Evolutionary conservation across 805 yeast species (phyloP), one percentile per base, ranked within the genome.

Genomic region (Suhomyces kilbournensis): DNA sequence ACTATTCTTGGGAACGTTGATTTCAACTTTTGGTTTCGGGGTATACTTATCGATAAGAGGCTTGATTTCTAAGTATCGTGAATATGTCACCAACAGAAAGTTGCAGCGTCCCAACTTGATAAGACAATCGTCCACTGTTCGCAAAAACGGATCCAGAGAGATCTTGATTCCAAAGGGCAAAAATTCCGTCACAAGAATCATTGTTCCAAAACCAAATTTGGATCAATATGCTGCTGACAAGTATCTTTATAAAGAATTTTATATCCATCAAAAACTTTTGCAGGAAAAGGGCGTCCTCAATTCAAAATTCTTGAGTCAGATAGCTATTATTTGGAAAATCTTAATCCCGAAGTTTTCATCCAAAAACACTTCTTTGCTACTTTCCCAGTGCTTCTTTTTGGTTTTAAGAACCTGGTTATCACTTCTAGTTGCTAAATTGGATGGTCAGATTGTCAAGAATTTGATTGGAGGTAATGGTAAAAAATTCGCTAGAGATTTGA

Each of bases 381-480:
- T 81, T 2, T 75, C 89, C 7, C 97, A 92, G 63, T 82, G 92
- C 52, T 74, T 82, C 54, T 88, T 90, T 59, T 76, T 92, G 40
- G 74, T 90, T 20, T 76, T 90, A 57, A 78, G 98, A 68, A 92
- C 98, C 0, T 92, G 92, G 87, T 76, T 92, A 54, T 86, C 94
- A 26, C 76, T 92, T 51, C 71, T 91, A 53, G 90, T 92, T 30
- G 96, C 98, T 3, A 86, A 86, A 64, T 75, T 92, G 48, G 98
- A 92, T 67, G 97, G 97, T 61, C 93, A 88, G 66, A 87, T 92
- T 48, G 97, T 91, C 44, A 86, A 88, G 66, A 93, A 91, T 67
- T 81, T 92, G 63, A 90, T 92, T 59, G 85, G 90, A 15, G 90
- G 91, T 15, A 83, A 86, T 57, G 90, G 91, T 17, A 79, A 75